These are phyloP conservation scores for Gnomoniopsis smithogilvyi DNA, from an alignment of 2,329 filamentous ascomycete genomes.

Conservation along the genomic window DNA sequence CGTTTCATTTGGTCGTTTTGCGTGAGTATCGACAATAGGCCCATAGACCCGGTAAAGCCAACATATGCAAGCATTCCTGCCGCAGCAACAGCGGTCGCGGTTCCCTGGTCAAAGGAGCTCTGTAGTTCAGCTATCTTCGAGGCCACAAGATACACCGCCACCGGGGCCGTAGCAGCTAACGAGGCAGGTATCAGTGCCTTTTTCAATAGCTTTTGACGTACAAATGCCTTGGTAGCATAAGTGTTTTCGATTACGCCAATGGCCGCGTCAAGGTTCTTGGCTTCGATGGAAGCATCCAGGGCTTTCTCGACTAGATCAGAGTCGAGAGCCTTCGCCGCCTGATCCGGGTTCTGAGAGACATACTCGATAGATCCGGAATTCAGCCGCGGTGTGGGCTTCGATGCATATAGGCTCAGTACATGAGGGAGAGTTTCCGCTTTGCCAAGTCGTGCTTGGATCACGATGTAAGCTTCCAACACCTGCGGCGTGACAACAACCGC, in stretches of 20 bases:
- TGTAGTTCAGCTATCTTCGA: slow-evolving; percentile 65
- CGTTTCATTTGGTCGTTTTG: slow-evolving; percentile 93
- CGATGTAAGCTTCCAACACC: slow-evolving; percentile 71
- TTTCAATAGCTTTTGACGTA: slow-evolving; percentile 63
- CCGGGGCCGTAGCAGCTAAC: slow-evolving; percentile 55
- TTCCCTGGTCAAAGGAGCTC: slow-evolving; percentile 70
- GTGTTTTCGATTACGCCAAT: slow-evolving; percentile 71
- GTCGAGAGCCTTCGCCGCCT: slow-evolving; percentile 69
- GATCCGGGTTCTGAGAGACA: slow-evolving; percentile 62
- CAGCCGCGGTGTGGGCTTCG: slow-evolving; percentile 70
- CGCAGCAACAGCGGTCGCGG: slow-evolving; percentile 76
- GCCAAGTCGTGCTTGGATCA: slow-evolving; percentile 69
- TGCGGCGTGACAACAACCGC: slow-evolving; percentile 76
- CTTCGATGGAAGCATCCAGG: slow-evolving; percentile 74
- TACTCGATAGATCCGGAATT: slow-evolving; percentile 58
- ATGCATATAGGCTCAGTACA: slow-evolving; percentile 77
- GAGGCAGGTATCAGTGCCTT: slow-evolving; percentile 58
- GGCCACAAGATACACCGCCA: slow-evolving; percentile 69
- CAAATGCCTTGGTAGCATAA: slow-evolving; percentile 65
- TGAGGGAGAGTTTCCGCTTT: slow-evolving; percentile 74
- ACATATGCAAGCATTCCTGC: slow-evolving; percentile 81
- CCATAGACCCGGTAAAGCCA: slow-evolving; percentile 75
- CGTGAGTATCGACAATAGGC: slow-evolving; percentile 79
- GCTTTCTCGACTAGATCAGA: slow-evolving; percentile 68
- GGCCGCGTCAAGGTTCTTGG: slow-evolving; percentile 73